Conservation (phyloP, 768 basidiomycete species). For the Myochromella boudieri region DNA sequence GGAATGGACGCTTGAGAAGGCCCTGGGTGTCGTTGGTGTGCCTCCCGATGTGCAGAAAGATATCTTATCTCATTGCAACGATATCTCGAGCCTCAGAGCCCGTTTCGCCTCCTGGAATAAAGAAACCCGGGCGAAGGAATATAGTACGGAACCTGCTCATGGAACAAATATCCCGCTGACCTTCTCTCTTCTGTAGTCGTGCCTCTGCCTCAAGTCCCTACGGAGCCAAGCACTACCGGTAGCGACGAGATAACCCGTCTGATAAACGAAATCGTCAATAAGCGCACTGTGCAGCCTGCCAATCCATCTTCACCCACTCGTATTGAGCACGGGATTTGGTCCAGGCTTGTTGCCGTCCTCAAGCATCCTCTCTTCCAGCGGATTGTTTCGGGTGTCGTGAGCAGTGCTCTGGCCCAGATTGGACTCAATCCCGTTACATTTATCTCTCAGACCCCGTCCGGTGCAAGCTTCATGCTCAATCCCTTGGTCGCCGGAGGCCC, state of each 20-base stretch:
- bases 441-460: neutral
- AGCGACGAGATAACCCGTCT: no score
- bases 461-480: neutral
- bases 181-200: neutral
- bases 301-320: no score
- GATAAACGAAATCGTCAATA: no score
- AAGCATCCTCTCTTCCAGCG: conserved; percentile 6
- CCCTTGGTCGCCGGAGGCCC: neutral
- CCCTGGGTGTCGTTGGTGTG: conserved; percentile 4
- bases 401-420: neutral
- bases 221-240: no score
- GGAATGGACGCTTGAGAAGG: conserved; percentile 8
- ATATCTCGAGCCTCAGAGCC: neutral
- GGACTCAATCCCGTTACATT: neutral
- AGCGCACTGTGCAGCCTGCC: no score
- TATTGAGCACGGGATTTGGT: conserved; percentile 4
- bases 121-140: conserved; percentile 1
- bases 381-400: neutral
- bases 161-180: neutral
- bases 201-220: no score
- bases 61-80: neutral
- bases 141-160: neutral
- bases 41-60: neutral
- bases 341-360: neutral
- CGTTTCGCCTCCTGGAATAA: conserved; percentile 4